Conservation (phyloP, 2,329 filamentous ascomycete species). For the Monilinia polystroma region DNA sequence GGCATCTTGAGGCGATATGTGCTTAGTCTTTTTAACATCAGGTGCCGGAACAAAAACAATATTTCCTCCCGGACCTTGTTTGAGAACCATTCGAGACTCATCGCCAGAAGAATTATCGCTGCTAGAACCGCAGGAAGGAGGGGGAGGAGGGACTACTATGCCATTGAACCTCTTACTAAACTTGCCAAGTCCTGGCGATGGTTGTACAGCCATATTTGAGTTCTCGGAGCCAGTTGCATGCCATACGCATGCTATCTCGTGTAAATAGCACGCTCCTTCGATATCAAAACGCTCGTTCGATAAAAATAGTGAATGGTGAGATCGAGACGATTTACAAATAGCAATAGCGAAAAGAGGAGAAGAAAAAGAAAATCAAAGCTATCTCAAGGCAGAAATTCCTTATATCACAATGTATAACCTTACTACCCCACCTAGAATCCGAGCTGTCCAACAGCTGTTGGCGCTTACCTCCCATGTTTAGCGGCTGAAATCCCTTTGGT, state of each 20-base stretch:
- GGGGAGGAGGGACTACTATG: not conserved
- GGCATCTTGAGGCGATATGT: conserved; percentile 62
- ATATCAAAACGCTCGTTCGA: not conserved
- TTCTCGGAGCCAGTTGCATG: not conserved
- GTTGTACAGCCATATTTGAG: not conserved
- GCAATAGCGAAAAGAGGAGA: not conserved
- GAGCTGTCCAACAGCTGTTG: not conserved
- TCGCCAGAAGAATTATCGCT: conserved; percentile 14
- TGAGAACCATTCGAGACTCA: not conserved
- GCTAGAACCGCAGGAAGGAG: conserved; percentile 12
- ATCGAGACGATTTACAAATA: not conserved
- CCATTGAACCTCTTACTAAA: conserved; percentile 5
- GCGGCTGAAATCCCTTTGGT: conserved; percentile 18
- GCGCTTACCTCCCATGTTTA: conserved; percentile 18
- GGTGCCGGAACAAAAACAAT: conserved; percentile 15
- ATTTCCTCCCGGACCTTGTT: conserved; percentile 16
- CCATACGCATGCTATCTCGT: not conserved
- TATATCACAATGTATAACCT: not conserved
- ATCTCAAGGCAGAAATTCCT: not conserved
- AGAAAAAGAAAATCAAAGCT: not conserved
- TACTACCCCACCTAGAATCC: not conserved
- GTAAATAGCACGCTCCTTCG: not conserved
- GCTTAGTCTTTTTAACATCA: conserved; percentile 43
- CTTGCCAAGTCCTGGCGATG: conserved; percentile 7
- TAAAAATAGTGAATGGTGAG: conserved; percentile 10